Percentiles rank a stretch among this genome's conserved stretches.
These are phyloP conservation scores for Adansonia grandidieri DNA, from an alignment of 441 rosid species.

Conservation along the genomic window DNA sequence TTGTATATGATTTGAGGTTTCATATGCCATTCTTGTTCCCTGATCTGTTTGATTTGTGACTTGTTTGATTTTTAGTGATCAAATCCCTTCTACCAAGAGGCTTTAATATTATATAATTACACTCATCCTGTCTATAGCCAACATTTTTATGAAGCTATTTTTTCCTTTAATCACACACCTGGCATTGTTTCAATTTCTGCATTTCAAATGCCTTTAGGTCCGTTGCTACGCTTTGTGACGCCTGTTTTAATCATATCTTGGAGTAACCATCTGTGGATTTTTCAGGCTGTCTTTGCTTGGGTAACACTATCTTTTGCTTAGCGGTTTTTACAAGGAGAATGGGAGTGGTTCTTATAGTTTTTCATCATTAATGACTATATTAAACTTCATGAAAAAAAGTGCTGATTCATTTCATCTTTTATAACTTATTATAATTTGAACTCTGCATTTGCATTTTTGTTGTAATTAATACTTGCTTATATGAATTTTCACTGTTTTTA, in stretches of 20 bases:
- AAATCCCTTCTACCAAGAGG: neutral
- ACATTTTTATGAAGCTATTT: neutral
- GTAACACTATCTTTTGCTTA: neutral
- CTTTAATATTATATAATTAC: neutral
- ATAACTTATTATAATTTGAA: neutral
- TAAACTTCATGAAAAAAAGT: slow-evolving; percentile 1
- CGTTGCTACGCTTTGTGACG: neutral
- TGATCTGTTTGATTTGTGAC: neutral
- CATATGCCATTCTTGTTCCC: neutral
- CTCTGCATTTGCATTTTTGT: neutral
- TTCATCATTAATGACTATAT: neutral
- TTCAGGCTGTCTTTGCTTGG: neutral
- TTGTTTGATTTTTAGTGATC: neutral
- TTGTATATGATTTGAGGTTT: neutral
- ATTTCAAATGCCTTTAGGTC: neutral
- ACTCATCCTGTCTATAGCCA: neutral
- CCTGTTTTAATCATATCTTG: slow-evolving; percentile 10
- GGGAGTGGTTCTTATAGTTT: slow-evolving; percentile 10
- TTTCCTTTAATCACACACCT: neutral
- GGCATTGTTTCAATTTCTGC: slow-evolving; percentile 8
- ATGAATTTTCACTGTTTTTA: neutral
- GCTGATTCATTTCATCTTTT: neutral
- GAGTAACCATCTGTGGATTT: neutral
- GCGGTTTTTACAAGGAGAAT: slow-evolving; percentile 7
- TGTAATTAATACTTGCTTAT: neutral